Conservation (phyloP, 768 basidiomycete genomes). For the Ramaria sp. region DNA sequence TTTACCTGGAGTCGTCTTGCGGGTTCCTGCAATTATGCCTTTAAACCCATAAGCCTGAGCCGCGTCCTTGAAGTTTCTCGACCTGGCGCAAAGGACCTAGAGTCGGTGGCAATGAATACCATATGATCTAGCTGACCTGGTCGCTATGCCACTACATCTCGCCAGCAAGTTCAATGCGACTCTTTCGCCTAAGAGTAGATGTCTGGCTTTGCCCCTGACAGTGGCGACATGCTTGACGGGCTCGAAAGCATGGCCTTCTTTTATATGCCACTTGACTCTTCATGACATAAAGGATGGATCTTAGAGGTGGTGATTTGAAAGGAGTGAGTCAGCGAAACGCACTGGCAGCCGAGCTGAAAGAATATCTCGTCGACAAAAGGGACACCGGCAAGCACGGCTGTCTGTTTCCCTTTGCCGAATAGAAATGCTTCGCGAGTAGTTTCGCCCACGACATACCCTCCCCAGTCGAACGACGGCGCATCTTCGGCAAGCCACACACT, state of each 20-base stretch:
- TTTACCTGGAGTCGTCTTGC: conserved; percentile 90
- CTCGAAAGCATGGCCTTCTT: conserved; percentile 74
- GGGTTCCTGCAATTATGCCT: conserved; percentile 86
- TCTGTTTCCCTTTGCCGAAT: conserved; percentile 75
- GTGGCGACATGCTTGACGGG: conserved; percentile 83
- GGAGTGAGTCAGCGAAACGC: conserved; percentile 24
- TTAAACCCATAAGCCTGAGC: conserved; percentile 70
- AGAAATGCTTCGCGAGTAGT: conserved; percentile 76
- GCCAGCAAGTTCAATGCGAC: conserved; percentile 90
- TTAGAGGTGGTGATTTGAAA: neutral
- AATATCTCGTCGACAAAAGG: conserved; percentile 96
- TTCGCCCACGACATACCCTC: conserved; percentile 93
- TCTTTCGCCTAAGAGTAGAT: conserved; percentile 83
- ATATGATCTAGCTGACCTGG: conserved; percentile 48
- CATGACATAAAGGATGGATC: neutral
- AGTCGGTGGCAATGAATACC: neutral
- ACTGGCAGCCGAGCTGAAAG: conserved; percentile 81
- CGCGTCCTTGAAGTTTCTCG: conserved; percentile 68
- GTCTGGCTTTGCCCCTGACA: conserved; percentile 79
- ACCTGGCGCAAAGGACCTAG: conserved; percentile 35
- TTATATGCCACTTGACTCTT: conserved; percentile 90
- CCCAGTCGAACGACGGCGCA: conserved; percentile 92
- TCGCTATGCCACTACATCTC: conserved; percentile 93
- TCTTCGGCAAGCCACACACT: conserved; percentile 84
- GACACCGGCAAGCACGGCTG: conserved; percentile 80